Conservation (phyloP, 257 asterid genomes). For the Orobanche coerulescens region DNA sequence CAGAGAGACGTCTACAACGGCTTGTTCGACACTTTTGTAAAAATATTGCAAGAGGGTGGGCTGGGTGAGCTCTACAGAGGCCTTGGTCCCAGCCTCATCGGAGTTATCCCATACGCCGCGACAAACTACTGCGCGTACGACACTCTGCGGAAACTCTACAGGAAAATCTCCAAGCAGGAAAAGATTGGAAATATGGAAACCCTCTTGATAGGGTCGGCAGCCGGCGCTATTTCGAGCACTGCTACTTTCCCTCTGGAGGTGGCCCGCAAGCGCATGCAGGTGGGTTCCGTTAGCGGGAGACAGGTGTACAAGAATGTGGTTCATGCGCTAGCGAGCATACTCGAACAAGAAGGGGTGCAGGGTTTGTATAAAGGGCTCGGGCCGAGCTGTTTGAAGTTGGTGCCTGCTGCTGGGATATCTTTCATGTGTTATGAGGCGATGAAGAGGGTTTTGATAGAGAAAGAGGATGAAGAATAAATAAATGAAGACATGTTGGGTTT, state of each 20-base stretch:
- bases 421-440: slow-evolving; percentile 97
- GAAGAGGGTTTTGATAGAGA: slow-evolving; percentile 78
- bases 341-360: slow-evolving; percentile 70
- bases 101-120: slow-evolving; percentile 89
- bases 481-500: not conserved
- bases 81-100: slow-evolving; percentile 78
- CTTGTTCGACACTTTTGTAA: slow-evolving; percentile 68
- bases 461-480: slow-evolving; percentile 39
- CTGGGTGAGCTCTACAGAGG: slow-evolving; percentile 84
- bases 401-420: slow-evolving; percentile 96
- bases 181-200: slow-evolving; percentile 83
- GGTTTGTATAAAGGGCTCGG: slow-evolving; percentile 90
- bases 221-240: slow-evolving; percentile 90
- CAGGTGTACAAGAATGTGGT: slow-evolving; percentile 70
- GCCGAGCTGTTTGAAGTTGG: slow-evolving; percentile 84
- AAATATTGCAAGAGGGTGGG: slow-evolving; percentile 85
- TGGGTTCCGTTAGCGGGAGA: slow-evolving; percentile 86
- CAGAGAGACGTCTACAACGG: slow-evolving; percentile 78
- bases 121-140: slow-evolving; percentile 85
- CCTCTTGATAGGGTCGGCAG: slow-evolving; percentile 75
- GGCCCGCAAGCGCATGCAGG: slow-evolving; percentile 95
- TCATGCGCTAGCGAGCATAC: slow-evolving; percentile 74
- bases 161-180: slow-evolving; percentile 49
- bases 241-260: slow-evolving; percentile 95
- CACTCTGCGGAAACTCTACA: slow-evolving; percentile 55